Conservation (phyloP, 2,329 filamentous ascomycete species). For the Didymosphaeria variabile region DNA sequence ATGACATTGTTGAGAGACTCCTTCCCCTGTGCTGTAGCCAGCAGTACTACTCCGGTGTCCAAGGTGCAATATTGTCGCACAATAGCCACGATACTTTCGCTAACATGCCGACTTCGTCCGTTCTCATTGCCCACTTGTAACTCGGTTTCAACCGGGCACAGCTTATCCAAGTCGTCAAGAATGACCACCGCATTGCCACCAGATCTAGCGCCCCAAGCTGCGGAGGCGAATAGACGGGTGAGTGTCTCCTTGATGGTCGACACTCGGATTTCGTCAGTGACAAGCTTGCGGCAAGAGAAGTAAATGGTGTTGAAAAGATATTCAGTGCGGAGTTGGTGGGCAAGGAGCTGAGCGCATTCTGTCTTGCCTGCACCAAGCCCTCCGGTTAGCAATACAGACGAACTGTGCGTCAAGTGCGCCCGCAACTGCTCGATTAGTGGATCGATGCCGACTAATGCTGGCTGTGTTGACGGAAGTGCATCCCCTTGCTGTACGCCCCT, state of each 20-base stretch:
- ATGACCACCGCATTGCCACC: slow-evolving; percentile 86
- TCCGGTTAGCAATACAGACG: slow-evolving; percentile 88
- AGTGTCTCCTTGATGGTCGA: slow-evolving; percentile 91
- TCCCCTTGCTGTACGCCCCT: slow-evolving; percentile 63
- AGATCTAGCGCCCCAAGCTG: slow-evolving; percentile 88
- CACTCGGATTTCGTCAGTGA: slow-evolving; percentile 89
- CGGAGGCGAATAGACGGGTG: slow-evolving; percentile 83
- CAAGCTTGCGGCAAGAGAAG: slow-evolving; percentile 84
- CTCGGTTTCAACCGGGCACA: slow-evolving; percentile 94
- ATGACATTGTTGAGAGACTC: slow-evolving; percentile 91
- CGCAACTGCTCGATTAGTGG: slow-evolving; percentile 74
- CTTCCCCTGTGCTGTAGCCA: slow-evolving; percentile 92
- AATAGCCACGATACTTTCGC: slow-evolving; percentile 84
- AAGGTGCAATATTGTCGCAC: slow-evolving; percentile 84
- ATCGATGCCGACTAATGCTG: slow-evolving; percentile 85
- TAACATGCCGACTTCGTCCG: slow-evolving; percentile 88
- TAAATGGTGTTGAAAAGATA: slow-evolving; percentile 84
- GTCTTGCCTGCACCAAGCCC: slow-evolving; percentile 92
- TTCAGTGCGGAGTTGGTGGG: slow-evolving; percentile 74
- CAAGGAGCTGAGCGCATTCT: slow-evolving; percentile 77
- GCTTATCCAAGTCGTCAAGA: slow-evolving; percentile 89
- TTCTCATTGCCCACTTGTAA: slow-evolving; percentile 94
- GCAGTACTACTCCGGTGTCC: slow-evolving; percentile 81
- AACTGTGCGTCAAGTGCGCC: slow-evolving; percentile 81
- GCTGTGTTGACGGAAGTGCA: slow-evolving; percentile 62